Evolutionary conservation across 1,139 yeast species (phyloP).

Genomic region (Saccharomyces hybrid): DNA sequence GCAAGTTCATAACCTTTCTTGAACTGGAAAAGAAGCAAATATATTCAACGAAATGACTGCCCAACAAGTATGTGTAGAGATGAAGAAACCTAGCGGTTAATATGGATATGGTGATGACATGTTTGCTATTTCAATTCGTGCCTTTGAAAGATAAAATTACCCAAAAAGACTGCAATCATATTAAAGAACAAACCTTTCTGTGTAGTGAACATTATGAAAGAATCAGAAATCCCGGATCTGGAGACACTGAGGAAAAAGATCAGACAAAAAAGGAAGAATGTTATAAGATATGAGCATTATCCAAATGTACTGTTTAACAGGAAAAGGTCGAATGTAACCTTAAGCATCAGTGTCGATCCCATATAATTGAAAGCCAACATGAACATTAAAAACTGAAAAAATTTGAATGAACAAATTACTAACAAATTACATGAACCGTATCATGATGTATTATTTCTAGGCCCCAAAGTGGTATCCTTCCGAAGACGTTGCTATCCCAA

Average conservation of each 20-base stretch:
- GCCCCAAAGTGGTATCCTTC: constrained; percentile 96
- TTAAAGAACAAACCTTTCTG: background rate
- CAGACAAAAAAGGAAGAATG: background rate
- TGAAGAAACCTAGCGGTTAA: background rate
- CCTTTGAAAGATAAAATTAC: background rate
- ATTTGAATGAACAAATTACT: background rate
- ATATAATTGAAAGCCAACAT: background rate
- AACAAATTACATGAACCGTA: background rate
- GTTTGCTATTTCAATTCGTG: background rate
- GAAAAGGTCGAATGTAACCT: background rate
- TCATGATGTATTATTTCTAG: constrained; percentile 25
- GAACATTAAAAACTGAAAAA: background rate
- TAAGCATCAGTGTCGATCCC: background rate
- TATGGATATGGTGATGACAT: background rate
- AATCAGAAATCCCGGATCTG: background rate
- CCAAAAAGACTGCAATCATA: background rate
- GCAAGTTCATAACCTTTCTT: background rate
- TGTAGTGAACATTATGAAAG: background rate
- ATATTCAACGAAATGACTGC: constrained; percentile 15
- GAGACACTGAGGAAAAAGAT: background rate
- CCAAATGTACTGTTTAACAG: background rate
- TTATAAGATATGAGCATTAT: background rate
- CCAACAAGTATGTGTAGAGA: constrained; percentile 12
- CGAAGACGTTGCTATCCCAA: constrained; percentile 84
- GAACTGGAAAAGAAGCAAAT: constrained; percentile 7